These are phyloP conservation scores for Leishmania guyanensis DNA, from an alignment of 208 protist genomes.

Conservation along the genomic window DNA sequence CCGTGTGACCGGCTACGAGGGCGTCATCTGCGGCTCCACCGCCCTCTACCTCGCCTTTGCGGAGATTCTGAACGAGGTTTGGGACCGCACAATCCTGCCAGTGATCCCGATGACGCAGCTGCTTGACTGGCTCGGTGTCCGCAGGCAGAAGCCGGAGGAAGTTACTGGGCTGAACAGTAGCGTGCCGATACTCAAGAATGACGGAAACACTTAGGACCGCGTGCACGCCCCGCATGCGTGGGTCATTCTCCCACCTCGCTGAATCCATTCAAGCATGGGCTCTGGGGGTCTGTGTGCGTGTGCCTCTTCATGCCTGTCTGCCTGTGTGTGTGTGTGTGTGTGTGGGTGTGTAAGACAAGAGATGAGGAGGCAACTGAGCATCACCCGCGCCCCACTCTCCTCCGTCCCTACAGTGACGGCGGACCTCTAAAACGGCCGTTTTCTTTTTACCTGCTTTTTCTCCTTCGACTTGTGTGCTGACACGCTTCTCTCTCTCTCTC, in stretches of 20 bases:
- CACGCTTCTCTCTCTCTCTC: too few relatives aligned
- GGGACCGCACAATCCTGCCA: slow-evolving; percentile 41
- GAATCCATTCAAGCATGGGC: too few relatives aligned
- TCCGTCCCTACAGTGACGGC: too few relatives aligned
- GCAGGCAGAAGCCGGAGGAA: neutral
- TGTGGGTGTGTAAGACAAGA: neutral
- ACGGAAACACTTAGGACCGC: neutral
- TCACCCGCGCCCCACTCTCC: too few relatives aligned
- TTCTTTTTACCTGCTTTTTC: too few relatives aligned
- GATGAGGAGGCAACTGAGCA: too few relatives aligned
- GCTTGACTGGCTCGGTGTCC: slow-evolving; percentile 20
- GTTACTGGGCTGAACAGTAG: neutral
- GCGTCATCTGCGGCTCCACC: slow-evolving; percentile 46
- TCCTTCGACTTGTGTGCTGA: neutral
- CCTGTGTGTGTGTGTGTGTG: slow-evolving; percentile 14
- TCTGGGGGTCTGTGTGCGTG: too few relatives aligned
- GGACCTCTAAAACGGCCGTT: too few relatives aligned
- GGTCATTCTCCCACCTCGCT: neutral
- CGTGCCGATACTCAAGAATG: neutral
- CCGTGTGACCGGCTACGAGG: slow-evolving; percentile 44
- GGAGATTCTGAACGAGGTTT: slow-evolving; percentile 48
- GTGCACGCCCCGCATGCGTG: neutral
- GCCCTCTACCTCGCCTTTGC: slow-evolving; percentile 64
- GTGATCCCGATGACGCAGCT: slow-evolving; percentile 36
- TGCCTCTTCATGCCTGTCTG: neutral